Evolutionary conservation across 768 basidiomycete species (phyloP), one percentile per base, ranked within the genome.

Genomic region (Collybia nuda): DNA sequence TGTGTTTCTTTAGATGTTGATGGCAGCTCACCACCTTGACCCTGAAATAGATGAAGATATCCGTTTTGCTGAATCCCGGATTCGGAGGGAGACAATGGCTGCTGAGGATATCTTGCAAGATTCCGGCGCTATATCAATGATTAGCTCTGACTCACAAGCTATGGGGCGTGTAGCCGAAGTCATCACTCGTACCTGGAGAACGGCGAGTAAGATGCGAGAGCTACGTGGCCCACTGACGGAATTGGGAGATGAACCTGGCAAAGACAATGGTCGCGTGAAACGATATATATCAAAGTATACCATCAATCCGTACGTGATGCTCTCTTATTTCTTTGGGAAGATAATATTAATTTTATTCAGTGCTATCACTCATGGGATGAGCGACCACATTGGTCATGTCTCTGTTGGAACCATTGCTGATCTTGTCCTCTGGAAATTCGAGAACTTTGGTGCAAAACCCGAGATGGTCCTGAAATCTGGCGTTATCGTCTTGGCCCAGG

Each of bases 1-100:
- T 41, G 18, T 18, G 37, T 23, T 12, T n/a, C 46, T 56, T 36
- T 12, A 97, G 95, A 99, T 98, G 97, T 77, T 98, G 19, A 98
- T 98, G 93, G 94, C 98, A n/a, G 97, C 94, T 67, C 96, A 99
- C 66, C 96, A 99, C 67, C 81, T 99, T 49, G 93, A 97, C 71
- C 83, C 76, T 57, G 80, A 77, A n/a, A 93, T 96, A 56, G 81
- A 88, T 1, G 97, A 99, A 71, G 97, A 99, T 58, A 77, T 98
- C 37, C 83, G 89, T 1, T 99, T 99, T 59, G 96, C 97, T 3
- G 95, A 98, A 56, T 98, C 96, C 6, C 89, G 97, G 29, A 98
- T 99, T 60, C 84, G 97, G 29, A 93, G 84, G 0, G 96, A 98
- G 72, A 99, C 97, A 0, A 88, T 98, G 39, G 97, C 97, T 0